A percentile compares a stretch with the other conserved stretches of the same genome.
These are phyloP conservation scores for Aspergillus sp. DNA, from an alignment of 2,329 filamentous ascomycete genomes.

Conservation along the genomic window DNA sequence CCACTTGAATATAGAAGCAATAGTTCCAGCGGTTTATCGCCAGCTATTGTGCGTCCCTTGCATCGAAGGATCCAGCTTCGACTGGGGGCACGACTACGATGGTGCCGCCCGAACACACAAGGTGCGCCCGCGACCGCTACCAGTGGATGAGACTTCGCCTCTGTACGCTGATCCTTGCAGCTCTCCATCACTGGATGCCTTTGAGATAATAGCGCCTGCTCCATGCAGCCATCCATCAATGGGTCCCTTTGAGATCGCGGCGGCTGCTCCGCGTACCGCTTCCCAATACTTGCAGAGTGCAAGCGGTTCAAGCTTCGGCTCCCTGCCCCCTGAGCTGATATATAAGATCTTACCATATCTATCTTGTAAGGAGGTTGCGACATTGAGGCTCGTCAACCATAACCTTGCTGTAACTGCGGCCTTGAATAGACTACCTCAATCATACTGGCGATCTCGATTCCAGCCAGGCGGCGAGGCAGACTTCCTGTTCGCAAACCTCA, in stretches of 20 bases:
- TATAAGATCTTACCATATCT: conserved; percentile 8
- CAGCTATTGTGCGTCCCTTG: conserved; percentile 13
- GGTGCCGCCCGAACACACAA: conserved; percentile 11
- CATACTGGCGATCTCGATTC: conserved; percentile 17
- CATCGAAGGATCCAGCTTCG: background rate
- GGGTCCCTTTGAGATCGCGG: background rate
- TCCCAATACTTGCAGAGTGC: background rate
- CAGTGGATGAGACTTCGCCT: background rate
- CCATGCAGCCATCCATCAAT: too few relatives aligned
- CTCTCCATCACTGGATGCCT: background rate
- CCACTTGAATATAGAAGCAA: background rate
- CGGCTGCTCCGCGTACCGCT: background rate
- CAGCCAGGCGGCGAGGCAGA: conserved; percentile 9
- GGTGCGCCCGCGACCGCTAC: background rate
- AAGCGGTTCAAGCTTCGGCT: background rate
- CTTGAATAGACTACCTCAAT: conserved; percentile 4
- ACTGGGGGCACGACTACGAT: conserved; percentile 16
- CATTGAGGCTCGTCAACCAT: background rate
- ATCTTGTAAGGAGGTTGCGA: background rate
- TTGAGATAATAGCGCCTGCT: too few relatives aligned
- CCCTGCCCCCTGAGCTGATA: conserved; percentile 3
- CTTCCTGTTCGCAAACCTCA: conserved; percentile 13
- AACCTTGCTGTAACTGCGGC: background rate
- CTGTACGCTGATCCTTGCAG: conserved; percentile 12
- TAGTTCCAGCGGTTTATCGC: conserved; percentile 9